Evolutionary conservation across 1,139 yeast species (phyloP).

Genomic region (Pichia sp.): DNA sequence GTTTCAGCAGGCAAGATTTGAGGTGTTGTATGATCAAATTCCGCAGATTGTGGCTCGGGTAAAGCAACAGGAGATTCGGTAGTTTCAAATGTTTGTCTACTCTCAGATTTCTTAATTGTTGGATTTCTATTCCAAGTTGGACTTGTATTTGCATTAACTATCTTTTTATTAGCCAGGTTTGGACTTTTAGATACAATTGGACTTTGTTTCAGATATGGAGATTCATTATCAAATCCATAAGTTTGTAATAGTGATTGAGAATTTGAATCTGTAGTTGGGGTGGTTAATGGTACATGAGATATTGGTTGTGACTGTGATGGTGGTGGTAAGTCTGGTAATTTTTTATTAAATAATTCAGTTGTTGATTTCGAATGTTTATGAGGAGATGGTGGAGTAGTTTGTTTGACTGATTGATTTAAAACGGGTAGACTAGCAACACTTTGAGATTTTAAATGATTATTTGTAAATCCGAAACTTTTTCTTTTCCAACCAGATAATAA

Average conservation of each 20-base stretch:
- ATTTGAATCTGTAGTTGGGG: constrained; percentile 3
- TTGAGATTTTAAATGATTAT: constrained; percentile 1
- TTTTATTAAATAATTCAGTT: constrained; percentile 6
- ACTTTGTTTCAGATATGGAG: constrained; percentile 14
- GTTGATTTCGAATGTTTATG: constrained; percentile 14
- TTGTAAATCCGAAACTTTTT: constrained; percentile 19
- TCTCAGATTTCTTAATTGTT: constrained; percentile 7
- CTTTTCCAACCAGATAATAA: constrained; percentile 29
- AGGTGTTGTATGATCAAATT: constrained; percentile 10
- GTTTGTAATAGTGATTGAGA: constrained; percentile 17
- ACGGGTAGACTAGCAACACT: constrained; percentile 11
- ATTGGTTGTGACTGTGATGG: not conserved
- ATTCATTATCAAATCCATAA: constrained; percentile 21
- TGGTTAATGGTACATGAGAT: not conserved
- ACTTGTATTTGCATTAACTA: not conserved
- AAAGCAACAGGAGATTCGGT: constrained; percentile 8
- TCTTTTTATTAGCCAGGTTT: constrained; percentile 11
- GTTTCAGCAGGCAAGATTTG: not conserved
- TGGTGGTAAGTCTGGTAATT: constrained; percentile 13
- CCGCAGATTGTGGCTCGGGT: constrained; percentile 13
- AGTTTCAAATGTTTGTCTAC: constrained; percentile 12
- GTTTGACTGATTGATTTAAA: not conserved
- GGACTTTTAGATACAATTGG: constrained; percentile 15
- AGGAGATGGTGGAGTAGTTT: constrained; percentile 6
- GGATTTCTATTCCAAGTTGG: constrained; percentile 3